Base-by-base conservation (phyloP, 441 rosid species). In the Syzygium syzygioides region DNA sequence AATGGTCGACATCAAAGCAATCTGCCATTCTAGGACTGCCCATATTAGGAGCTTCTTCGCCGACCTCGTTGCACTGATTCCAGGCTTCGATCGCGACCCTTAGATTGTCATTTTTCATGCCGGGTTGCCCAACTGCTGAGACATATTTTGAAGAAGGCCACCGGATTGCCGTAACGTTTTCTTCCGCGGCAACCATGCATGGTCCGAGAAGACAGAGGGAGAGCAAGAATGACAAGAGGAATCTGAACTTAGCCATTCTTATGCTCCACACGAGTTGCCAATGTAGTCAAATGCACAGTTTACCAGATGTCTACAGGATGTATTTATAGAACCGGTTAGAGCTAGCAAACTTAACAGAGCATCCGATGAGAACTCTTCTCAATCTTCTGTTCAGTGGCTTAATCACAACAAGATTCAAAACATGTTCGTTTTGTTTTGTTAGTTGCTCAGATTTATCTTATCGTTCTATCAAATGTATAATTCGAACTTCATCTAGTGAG, bases 41-140 rank as follows among this genome's bases (percentile, higher is more conserved):
- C 85, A 66, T 87, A 6, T 53, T 32, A 50, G 32, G 80, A 30
- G 88, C 85, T 68, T 66, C 88, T 54, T 87, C 45, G 14, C 88
- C 88, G 0, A 87, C 88, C 37, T 87, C 88, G 2, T 87, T 87
- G 62, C 88, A 87, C 52, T 59, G 71, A 57, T 87, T 87, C 88
- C 88, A 87, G 71, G 79, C 85, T 68, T 87, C 88, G 4, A 87
- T 59, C 0, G 88, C 88, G 7, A 66, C 88, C 59, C 88, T 50
- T 12, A 87, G 88, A 26, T 68, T 68, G 32, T 87, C 88, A 14
- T 54, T 66, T 53, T 68, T 64, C 88, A 87, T 87, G 32, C 88
- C 52, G 18, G 88, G 88, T 79, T 79, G 84, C 7, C 84, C 53
- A 41, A 79, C 84, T 7, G 84, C 84, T 0, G 84, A 79, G 84